Conservation (phyloP, 306 rosid genomes). For the Citrullus colocynthis region DNA sequence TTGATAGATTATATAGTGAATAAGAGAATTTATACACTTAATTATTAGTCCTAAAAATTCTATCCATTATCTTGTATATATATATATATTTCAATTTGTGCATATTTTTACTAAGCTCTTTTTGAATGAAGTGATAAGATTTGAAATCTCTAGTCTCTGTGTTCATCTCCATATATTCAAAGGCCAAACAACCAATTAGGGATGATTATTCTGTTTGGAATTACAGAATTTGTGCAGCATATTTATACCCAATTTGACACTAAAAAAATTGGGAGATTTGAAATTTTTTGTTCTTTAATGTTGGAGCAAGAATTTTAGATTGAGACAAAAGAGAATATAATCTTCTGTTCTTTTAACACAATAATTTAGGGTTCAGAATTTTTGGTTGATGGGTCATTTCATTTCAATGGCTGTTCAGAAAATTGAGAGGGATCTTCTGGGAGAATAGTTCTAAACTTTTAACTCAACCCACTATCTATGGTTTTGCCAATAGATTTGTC, state of each 20-base stretch:
- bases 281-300: not conserved
- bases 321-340: not conserved
- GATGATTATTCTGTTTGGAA: not conserved
- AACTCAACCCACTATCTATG: not conserved
- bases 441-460: not conserved
- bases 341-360: not conserved
- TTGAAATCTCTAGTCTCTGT: not conserved
- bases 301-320: not conserved
- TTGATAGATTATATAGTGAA: too few relatives aligned
- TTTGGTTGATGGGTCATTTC: not conserved
- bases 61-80: too few relatives aligned
- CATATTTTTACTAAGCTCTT: too few relatives aligned
- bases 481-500: constrained; percentile 1
- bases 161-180: not conserved
- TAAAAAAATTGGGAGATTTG: not conserved
- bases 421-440: not conserved
- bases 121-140: not conserved
- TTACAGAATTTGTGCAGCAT: not conserved
- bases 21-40: too few relatives aligned
- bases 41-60: too few relatives aligned
- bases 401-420: not conserved
- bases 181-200: not conserved
- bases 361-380: not conserved
- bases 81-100: too few relatives aligned
- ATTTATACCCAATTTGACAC: not conserved